phyloP scores from a whole-genome alignment of 2,329 filamentous ascomycete species.

The Paecilomyces formosus region DNA sequence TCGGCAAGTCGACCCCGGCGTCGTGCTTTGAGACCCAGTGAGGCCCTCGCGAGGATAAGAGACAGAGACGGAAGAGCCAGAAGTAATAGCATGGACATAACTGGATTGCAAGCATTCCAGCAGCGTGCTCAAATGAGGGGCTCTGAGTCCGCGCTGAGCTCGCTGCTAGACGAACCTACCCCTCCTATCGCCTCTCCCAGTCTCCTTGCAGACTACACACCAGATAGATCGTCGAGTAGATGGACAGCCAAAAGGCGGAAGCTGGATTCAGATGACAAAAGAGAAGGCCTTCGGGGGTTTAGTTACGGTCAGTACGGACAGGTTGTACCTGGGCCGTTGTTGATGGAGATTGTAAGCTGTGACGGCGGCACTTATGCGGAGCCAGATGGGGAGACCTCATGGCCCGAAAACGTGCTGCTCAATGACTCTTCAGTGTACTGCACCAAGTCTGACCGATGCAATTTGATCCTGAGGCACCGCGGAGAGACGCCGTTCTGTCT shows the following conservation, averaged over 20 bases:
- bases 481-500: conserved; percentile 74
- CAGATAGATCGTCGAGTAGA: conserved; percentile 29
- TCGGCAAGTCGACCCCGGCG: conserved; percentile 12
- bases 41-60: conserved; percentile 12
- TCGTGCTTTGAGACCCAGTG: conserved; percentile 18
- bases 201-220: conserved; percentile 16
- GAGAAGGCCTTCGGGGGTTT: conserved; percentile 47
- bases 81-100: conserved; percentile 6
- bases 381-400: conserved; percentile 47
- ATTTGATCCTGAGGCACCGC: conserved; percentile 75
- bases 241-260: conserved; percentile 60
- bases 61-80: conserved; percentile 4
- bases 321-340: conserved; percentile 71
- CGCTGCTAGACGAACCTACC: conserved; percentile 18
- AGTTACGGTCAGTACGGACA: conserved; percentile 83
- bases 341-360: conserved; percentile 83
- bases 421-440: conserved; percentile 83
- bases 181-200: conserved; percentile 19
- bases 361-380: conserved; percentile 70
- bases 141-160: conserved; percentile 11
- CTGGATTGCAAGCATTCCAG: conserved; percentile 5
- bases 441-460: conserved; percentile 79
- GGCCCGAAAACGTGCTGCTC: conserved; percentile 72
- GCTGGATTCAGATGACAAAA: conserved; percentile 55
- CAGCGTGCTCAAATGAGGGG: conserved; percentile 11